Evolutionary conservation across 192 early-diverging fungal genomes (phyloP), one percentile per base, ranked within the genome.

Genomic region (Irineochytrium annulatum): DNA sequence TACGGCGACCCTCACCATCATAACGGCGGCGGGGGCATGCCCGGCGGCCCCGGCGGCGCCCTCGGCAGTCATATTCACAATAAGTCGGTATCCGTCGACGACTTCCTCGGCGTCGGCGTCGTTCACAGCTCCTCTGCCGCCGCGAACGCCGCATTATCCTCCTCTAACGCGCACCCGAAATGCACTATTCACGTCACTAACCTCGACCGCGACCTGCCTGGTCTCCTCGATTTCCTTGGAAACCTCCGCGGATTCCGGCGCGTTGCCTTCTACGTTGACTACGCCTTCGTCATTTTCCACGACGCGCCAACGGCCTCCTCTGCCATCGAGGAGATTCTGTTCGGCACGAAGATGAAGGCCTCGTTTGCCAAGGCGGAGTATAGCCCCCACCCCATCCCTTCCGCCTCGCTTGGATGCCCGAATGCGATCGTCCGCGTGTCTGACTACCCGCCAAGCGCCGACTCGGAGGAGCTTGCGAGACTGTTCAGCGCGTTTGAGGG

Each of bases 181-280:
- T 68, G 69, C 35, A 79, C 77, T 14, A 68, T 79, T 32, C 75
- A 79, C 54, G 68, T 79, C 11, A 79, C 77, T 16, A 74, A 79
- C 46, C 62, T 79, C 27, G 67, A 77, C 33, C 66, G 59, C 3
- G 63, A 62, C 33, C 70, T 70, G 19, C 65, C 67, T 28, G 28
- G 46, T 13, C 58, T 79, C 29, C 56, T 66, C 30, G 45, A 68
- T 27, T 52, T 77, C 26, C 76, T 79, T 54, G 57, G 63, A 32
- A 30, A 48, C 17, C 64, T 66, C 44, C 55, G 61, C 3, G 77
- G 77, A 1, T 79, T 79, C 57, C 44, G 51, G 2, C 68, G 62
- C 3, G 72, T 77, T 0, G 77, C 77, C 2, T 79, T 79, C 55
- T 79, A 79, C 60, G 66, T 60, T 17, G 77, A 79, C 58, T 79